Conservation (phyloP, 148 eudicot genomes). For the Hydrangea macrophylla region DNA sequence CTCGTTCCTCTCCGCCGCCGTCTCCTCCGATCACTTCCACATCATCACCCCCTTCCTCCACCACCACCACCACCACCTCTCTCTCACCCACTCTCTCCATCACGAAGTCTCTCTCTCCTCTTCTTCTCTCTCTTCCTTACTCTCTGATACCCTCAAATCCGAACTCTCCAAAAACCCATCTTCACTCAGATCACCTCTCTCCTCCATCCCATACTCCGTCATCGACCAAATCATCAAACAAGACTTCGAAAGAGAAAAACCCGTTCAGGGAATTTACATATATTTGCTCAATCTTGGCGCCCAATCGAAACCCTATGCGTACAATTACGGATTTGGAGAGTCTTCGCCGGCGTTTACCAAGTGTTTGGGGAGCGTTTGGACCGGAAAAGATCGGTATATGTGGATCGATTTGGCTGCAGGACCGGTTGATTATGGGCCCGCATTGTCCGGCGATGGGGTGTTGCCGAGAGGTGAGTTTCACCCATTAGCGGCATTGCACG, state of each 20-base stretch:
- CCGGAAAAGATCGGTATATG: slow-evolving; percentile 58
- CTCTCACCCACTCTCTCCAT: slow-evolving; percentile 55
- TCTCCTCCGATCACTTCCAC: slow-evolving; percentile 63
- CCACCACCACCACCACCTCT: slow-evolving; percentile 29
- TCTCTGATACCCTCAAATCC: slow-evolving; percentile 36
- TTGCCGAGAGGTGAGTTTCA: slow-evolving; percentile 81
- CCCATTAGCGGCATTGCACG: slow-evolving; percentile 66
- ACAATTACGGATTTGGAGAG: slow-evolving; percentile 48
- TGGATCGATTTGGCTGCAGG: slow-evolving; percentile 93
- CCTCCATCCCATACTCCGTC: slow-evolving; percentile 40
- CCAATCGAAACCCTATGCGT: slow-evolving; percentile 62
- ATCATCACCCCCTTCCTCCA: slow-evolving; percentile 51
- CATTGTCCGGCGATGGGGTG: slow-evolving; percentile 81
- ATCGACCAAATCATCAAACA: slow-evolving; percentile 48
- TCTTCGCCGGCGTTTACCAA: slow-evolving; percentile 56
- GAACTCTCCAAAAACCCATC: slow-evolving; percentile 34
- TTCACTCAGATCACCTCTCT: slow-evolving; percentile 49
- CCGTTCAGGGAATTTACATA: slow-evolving; percentile 38
- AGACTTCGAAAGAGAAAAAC: slow-evolving; percentile 35
- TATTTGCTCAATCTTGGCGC: slow-evolving; percentile 64
- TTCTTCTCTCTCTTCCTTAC: slow-evolving; percentile 40
- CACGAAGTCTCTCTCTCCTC: slow-evolving; percentile 39
- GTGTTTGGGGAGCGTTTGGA: slow-evolving; percentile 70
- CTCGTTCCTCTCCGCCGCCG: slow-evolving; percentile 50
- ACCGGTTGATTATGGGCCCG: slow-evolving; percentile 94